Evolutionary conservation across 2,329 filamentous ascomycete species (phyloP).

Genomic region (Coniochaeta ligniaria): DNA sequence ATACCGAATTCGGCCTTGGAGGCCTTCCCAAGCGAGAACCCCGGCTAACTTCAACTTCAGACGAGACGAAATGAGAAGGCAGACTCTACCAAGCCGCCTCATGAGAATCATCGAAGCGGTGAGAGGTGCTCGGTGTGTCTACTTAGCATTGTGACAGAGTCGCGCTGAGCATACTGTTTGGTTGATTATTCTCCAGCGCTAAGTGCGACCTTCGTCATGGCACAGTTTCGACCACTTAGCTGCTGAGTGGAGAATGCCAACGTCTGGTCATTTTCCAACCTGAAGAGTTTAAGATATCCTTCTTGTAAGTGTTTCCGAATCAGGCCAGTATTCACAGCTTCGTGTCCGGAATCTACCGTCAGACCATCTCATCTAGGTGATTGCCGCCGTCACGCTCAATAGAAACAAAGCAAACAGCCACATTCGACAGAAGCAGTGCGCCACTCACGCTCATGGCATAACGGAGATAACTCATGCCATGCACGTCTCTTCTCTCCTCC

Average conservation of each 20-base stretch:
- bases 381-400: not conserved
- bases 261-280: too few relatives aligned
- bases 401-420: not conserved
- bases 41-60: constrained; percentile 6
- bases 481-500: not conserved
- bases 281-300: too few relatives aligned
- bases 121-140: not conserved
- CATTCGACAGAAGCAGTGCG: not conserved
- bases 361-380: not conserved
- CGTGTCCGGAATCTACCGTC: too few relatives aligned
- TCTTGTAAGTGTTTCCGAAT: too few relatives aligned
- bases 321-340: too few relatives aligned
- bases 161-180: not conserved
- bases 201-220: too few relatives aligned
- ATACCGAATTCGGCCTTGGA: not conserved
- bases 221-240: too few relatives aligned
- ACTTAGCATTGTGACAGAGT: not conserved
- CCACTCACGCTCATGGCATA: not conserved
- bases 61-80: constrained; percentile 10
- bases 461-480: not conserved
- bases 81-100: not conserved
- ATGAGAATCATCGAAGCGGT: not conserved
- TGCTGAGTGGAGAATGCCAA: too few relatives aligned
- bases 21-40: not conserved
- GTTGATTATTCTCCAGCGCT: too few relatives aligned